These are phyloP conservation scores for Parasitella parasitica DNA, from an alignment of 371 early-diverging fungal genomes.

Conservation along the genomic window DNA sequence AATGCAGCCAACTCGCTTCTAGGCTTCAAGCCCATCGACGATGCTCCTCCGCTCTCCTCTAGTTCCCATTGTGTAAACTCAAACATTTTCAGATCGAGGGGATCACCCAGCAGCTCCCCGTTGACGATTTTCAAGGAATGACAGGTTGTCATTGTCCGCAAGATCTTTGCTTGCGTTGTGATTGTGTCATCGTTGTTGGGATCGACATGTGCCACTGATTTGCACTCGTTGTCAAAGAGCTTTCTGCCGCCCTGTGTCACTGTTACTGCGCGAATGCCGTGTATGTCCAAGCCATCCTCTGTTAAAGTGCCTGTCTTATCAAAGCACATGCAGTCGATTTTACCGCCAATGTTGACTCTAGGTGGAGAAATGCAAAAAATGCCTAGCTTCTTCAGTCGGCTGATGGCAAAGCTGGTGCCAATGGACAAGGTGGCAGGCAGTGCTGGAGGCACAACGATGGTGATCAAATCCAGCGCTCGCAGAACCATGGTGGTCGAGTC, in stretches of 20 bases:
- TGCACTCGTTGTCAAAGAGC: conserved; percentile 44
- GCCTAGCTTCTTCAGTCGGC: conserved; percentile 75
- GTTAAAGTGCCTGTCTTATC: conserved; percentile 99
- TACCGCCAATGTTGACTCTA: conserved; percentile 95
- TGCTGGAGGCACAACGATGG: conserved; percentile 96
- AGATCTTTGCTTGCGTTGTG: conserved; percentile 35
- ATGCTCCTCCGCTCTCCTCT: conserved; percentile 74
- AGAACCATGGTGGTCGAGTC: conserved; percentile 69
- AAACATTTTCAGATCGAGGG: conserved; percentile 99
- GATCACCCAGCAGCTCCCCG: conserved; percentile 94
- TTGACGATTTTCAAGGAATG: conserved; percentile 94
- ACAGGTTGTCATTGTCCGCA: conserved; percentile 92
- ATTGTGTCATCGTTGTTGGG: conserved; percentile 10
- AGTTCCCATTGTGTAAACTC: conserved; percentile 91
- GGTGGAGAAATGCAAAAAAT: conserved; percentile 96
- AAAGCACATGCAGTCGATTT: conserved; percentile 95
- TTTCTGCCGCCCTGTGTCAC: conserved; percentile 20
- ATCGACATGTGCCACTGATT: conserved; percentile 24
- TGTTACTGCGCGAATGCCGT: conserved; percentile 73
- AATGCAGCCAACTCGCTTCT: conserved; percentile 34
- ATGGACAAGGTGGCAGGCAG: conserved; percentile 97
- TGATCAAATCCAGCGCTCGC: conserved; percentile 91
- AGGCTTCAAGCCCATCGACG: conserved; percentile 41
- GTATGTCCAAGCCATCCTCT: conserved; percentile 96
- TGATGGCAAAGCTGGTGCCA: conserved; percentile 94